A percentile compares a stretch with the other conserved stretches of the same genome.
Evolutionary conservation across 192 early-diverging fungal species (phyloP).

Genomic region (Linnemannia hyalina): DNA sequence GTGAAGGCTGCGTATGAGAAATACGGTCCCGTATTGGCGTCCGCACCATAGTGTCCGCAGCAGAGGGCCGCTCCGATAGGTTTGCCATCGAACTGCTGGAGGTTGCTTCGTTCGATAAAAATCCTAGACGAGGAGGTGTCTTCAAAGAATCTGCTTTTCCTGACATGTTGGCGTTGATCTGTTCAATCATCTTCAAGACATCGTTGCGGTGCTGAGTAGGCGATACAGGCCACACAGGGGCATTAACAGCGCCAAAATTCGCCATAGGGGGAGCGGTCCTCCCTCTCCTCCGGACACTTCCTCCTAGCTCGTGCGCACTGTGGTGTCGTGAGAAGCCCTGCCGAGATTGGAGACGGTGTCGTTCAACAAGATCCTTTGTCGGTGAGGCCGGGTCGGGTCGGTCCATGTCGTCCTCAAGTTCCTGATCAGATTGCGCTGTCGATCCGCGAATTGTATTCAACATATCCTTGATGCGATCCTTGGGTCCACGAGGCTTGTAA

Average conservation of each 20-base stretch:
- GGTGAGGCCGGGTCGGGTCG: slow-evolving; percentile 31
- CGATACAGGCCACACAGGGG: not conserved
- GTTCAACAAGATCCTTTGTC: slow-evolving; percentile 27
- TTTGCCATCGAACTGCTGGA: not conserved
- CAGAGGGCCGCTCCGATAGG: not conserved
- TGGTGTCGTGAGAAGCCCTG: slow-evolving; percentile 4
- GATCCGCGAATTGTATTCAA: slow-evolving; percentile 28
- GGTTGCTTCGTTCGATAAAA: not conserved
- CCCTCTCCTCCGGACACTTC: slow-evolving; percentile 1
- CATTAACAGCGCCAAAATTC: not conserved
- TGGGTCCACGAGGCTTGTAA: slow-evolving; percentile 13
- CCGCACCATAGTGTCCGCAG: not conserved
- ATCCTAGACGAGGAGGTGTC: not conserved
- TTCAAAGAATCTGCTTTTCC: not conserved
- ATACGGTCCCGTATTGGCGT: not conserved
- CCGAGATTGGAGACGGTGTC: not conserved
- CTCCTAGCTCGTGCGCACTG: slow-evolving; percentile 14
- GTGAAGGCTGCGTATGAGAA: not conserved
- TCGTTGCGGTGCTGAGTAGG: slow-evolving; percentile 25
- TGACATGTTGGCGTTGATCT: slow-evolving; percentile 35
- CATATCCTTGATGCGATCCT: slow-evolving; percentile 43
- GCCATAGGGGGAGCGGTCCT: not conserved
- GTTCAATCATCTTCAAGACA: slow-evolving; percentile 47
- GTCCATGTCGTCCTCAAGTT: slow-evolving; percentile 22
- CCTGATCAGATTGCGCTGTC: not conserved